Evolutionary conservation across 306 rosid genomes (phyloP), one percentile per base, ranked within the genome.

Genomic region (Potentilla sterilis): DNA sequence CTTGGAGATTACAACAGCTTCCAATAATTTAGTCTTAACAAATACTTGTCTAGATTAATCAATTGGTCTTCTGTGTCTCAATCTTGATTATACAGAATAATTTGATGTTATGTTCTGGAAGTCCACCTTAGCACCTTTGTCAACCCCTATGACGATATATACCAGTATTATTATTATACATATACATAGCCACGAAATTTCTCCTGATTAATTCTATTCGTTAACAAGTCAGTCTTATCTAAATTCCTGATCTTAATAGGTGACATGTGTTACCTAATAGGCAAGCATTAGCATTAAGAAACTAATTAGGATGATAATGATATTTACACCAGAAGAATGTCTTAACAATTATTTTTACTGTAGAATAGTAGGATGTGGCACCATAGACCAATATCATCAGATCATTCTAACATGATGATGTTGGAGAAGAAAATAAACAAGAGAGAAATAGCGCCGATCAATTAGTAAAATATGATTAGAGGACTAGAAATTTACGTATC

Each of bases 111-210:
- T 11, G 69, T 59, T 61, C n/a, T 62, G 70, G 9, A 8, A 61
- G 78, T 62, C 78, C 61, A 32, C 61, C 59, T 65, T 24, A 77
- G 89, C 90, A 85, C 78, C 86, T 83, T 85, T 85, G 92, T 89
- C 88, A 85, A 82, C 81, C 77, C 72, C 28, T 54, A 75, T 89
- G 91, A 87, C 91, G 87, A 84, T 80, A 79, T 61, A 44, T 41
- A 42, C 21, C 28, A 28, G 1, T 28, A 28, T 28, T 21, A 28
- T 28, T 21, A 10, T 46, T 47, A 51, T 64, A 16, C 44, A 19
- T 37, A 65, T 19, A 61, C 40, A 32, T 16, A 15, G n/a, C 42
- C 35, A 32, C 14, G 14, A 18, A 37, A 46, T 37, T 64, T 64
- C 46, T 64, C 22, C 37, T 37, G 46, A 8, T 64, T 64, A 64